Conservation (phyloP, 2,329 filamentous ascomycete species). For the Epichloe elymi region DNA sequence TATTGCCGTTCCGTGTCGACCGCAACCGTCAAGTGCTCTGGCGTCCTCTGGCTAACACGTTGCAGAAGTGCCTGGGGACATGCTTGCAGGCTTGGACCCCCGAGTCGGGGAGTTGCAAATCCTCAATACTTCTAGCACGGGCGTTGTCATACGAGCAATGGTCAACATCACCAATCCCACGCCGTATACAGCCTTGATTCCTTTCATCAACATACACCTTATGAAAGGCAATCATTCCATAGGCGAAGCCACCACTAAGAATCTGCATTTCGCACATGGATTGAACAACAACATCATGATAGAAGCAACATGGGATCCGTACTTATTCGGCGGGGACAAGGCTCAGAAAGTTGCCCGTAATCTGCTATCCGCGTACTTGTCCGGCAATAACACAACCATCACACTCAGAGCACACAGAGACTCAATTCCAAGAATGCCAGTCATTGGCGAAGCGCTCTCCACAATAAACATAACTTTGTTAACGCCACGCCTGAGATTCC, state of each 20-base stretch:
- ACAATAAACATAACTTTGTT: conserved; percentile 57
- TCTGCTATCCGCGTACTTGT: conserved; percentile 75
- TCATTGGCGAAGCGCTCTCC: conserved; percentile 60
- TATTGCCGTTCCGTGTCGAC: conserved; percentile 4
- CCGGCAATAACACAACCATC: conserved; percentile 73
- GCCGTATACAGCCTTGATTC: conserved; percentile 69
- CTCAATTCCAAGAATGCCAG: conserved; percentile 61
- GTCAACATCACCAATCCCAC: conserved; percentile 88
- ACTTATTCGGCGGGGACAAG: conserved; percentile 42
- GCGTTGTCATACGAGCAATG: conserved; percentile 55
- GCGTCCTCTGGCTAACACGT: conserved; percentile 20
- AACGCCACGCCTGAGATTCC: conserved; percentile 52
- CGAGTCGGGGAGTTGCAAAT: conserved; percentile 60
- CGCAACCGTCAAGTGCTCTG: conserved; percentile 9
- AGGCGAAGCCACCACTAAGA: conserved; percentile 56
- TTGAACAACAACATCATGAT: conserved; percentile 59
- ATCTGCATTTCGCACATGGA: conserved; percentile 53
- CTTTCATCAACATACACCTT: conserved; percentile 65
- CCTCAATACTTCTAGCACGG: conserved; percentile 55
- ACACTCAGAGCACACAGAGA: conserved; percentile 57
- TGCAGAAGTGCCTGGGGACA: conserved; percentile 45
- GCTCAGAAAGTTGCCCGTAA: conserved; percentile 53
- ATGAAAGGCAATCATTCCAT: conserved; percentile 60
- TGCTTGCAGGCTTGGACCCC: conserved; percentile 37
- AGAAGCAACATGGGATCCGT: conserved; percentile 62